Conservation (phyloP, 495 filamentous ascomycete genomes). For the Oleoguttula mirabilis region DNA sequence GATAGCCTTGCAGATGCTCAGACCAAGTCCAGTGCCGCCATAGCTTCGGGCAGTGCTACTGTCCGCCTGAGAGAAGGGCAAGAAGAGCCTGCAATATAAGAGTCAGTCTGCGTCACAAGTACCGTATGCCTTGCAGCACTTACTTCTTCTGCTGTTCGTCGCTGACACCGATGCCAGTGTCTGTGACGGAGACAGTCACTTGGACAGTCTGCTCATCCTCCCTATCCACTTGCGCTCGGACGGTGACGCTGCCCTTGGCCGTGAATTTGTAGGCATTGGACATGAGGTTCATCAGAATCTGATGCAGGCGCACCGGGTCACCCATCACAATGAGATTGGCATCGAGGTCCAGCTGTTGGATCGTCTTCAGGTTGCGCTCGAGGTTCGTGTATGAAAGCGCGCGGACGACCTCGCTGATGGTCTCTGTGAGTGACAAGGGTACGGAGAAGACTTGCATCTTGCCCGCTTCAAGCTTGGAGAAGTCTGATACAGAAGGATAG, state of each 20-base stretch:
- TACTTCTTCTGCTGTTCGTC: conserved; percentile 67
- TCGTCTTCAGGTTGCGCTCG: conserved; percentile 63
- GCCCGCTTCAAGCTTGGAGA: conserved; percentile 85
- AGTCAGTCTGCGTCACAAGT: no score
- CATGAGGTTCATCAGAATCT: conserved; percentile 86
- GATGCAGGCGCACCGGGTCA: conserved; percentile 80
- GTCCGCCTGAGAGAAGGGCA: conserved; percentile 84
- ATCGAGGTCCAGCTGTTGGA: conserved; percentile 55
- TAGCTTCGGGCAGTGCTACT: conserved; percentile 76
- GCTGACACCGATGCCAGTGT: conserved; percentile 83
- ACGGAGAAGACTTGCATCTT: conserved; percentile 90
- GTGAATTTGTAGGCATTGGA: conserved; percentile 94
- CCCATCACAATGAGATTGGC: conserved; percentile 71
- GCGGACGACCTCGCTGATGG: conserved; percentile 75
- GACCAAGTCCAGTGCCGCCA: conserved; percentile 77
- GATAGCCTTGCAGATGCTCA: conserved; percentile 90
- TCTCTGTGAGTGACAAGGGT: conserved; percentile 72
- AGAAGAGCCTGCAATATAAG: no score
- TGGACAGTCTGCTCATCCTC: conserved; percentile 59
- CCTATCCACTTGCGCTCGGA: conserved; percentile 54
- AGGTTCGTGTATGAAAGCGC: conserved; percentile 74
- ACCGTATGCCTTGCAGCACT: no score
- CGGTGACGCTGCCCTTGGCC: conserved; percentile 69
- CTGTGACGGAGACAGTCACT: conserved; percentile 72
- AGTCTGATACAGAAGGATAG: no score